Evolutionary conservation across 768 basidiomycete species (phyloP).

Genomic region (Candolleomyces eurysporus): DNA sequence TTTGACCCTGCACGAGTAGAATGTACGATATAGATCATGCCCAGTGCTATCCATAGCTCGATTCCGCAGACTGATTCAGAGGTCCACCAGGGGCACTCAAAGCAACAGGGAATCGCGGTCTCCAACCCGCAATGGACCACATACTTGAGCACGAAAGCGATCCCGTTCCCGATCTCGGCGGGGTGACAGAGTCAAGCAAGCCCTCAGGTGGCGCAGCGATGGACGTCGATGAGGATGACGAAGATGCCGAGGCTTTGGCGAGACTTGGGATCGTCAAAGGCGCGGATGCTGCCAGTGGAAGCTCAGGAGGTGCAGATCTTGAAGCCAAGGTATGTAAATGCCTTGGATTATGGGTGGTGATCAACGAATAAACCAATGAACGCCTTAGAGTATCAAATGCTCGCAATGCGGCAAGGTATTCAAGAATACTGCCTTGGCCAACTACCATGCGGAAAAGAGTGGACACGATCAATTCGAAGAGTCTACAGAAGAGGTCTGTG

Average conservation of each 20-base stretch:
- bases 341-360: background rate
- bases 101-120: constrained; percentile 77
- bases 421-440: constrained; percentile 81
- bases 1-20: constrained; percentile 83
- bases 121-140: constrained; percentile 92
- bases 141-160: constrained; percentile 78
- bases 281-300: constrained; percentile 9
- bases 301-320: constrained; percentile 32
- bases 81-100: constrained; percentile 74
- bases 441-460: constrained; percentile 92
- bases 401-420: constrained; percentile 84
- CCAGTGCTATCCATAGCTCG: constrained; percentile 11
- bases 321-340: constrained; percentile 61
- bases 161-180: constrained; percentile 63
- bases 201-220: constrained; percentile 28
- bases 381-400: constrained; percentile 74
- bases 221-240: constrained; percentile 70
- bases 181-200: constrained; percentile 35
- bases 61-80: constrained; percentile 1
- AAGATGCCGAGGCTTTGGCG: constrained; percentile 63
- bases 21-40: constrained; percentile 42
- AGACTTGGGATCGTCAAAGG: constrained; percentile 41
- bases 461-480: constrained; percentile 97
- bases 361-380: background rate
- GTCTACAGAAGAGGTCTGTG: constrained; percentile 80